A percentile compares a stretch with the other conserved stretches of the same genome.
Evolutionary conservation across 148 eudicot genomes (phyloP).

Genomic region (Nyssa sinensis): DNA sequence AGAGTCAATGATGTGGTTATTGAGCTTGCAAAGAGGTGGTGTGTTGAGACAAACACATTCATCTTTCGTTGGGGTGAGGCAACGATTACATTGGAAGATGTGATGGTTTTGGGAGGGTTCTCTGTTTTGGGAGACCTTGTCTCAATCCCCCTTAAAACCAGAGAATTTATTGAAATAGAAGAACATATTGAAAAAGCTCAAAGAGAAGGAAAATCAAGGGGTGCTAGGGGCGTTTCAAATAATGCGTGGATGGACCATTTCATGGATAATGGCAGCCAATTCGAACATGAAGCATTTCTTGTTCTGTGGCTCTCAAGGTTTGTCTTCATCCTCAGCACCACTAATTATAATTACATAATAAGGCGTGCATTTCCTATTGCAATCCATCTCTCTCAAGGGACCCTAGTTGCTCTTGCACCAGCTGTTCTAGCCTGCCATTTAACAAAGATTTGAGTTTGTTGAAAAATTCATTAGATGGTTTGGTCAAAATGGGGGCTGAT

Average conservation of each 20-base stretch:
- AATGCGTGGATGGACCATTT: constrained; percentile 32
- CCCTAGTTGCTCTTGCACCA: constrained; percentile 1
- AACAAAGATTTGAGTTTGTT: constrained; percentile 17
- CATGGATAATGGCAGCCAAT: constrained; percentile 1
- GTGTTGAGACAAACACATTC: constrained; percentile 26
- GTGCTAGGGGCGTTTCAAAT: background rate
- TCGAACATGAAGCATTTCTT: constrained; percentile 54
- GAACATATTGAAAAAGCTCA: constrained; percentile 13
- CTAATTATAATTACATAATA: background rate
- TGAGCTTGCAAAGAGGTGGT: constrained; percentile 12
- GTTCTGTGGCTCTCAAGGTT: constrained; percentile 43
- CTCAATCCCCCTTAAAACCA: constrained; percentile 1
- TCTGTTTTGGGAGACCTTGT: constrained; percentile 37
- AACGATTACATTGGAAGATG: constrained; percentile 42
- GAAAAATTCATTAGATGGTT: background rate
- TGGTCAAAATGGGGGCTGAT: background rate
- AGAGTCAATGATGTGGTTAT: constrained; percentile 4
- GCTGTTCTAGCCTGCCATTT: constrained; percentile 10
- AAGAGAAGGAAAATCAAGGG: background rate
- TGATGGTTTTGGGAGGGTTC: constrained; percentile 38
- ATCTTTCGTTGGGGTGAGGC: constrained; percentile 49
- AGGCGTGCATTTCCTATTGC: background rate
- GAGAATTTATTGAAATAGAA: constrained; percentile 16
- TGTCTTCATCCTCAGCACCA: constrained; percentile 41
- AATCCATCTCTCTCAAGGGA: constrained; percentile 15